Conservation (phyloP, 306 rosid species). For the Corylus heterophylla region DNA sequence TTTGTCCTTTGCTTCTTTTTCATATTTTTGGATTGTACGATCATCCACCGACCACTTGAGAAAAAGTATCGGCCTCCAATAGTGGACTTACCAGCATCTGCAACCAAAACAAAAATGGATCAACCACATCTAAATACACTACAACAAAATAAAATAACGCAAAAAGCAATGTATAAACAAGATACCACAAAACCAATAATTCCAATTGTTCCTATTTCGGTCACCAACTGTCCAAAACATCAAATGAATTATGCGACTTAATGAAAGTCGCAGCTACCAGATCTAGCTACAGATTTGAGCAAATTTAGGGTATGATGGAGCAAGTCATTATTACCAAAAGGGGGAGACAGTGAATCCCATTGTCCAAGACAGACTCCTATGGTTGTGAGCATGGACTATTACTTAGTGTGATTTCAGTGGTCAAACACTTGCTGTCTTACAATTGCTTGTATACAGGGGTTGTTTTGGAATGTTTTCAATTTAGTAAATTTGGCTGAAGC, state of each 20-base stretch:
- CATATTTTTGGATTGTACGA: slow-evolving; percentile 93
- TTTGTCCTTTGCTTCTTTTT: slow-evolving; percentile 98
- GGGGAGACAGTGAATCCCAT: background rate
- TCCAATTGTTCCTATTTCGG: background rate
- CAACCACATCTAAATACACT: background rate
- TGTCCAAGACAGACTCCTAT: background rate
- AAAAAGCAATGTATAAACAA: background rate
- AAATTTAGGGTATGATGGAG: background rate
- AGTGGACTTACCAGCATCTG: slow-evolving; percentile 99
- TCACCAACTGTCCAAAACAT: background rate
- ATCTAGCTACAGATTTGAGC: background rate
- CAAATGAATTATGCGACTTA: background rate
- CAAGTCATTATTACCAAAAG: background rate
- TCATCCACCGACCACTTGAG: slow-evolving; percentile 98
- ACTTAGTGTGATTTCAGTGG: background rate
- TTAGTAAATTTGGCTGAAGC: background rate
- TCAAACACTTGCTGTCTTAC: background rate
- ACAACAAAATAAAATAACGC: background rate
- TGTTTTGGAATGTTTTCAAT: background rate
- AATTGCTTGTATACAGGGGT: background rate
- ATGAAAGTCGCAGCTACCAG: background rate
- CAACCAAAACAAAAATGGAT: slow-evolving; percentile 17
- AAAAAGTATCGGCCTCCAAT: slow-evolving; percentile 98
- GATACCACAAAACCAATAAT: background rate
- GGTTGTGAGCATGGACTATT: background rate